phyloP scores from a whole-genome alignment of 805 yeast genomes.

The Metschnikowia koreensis region DNA sequence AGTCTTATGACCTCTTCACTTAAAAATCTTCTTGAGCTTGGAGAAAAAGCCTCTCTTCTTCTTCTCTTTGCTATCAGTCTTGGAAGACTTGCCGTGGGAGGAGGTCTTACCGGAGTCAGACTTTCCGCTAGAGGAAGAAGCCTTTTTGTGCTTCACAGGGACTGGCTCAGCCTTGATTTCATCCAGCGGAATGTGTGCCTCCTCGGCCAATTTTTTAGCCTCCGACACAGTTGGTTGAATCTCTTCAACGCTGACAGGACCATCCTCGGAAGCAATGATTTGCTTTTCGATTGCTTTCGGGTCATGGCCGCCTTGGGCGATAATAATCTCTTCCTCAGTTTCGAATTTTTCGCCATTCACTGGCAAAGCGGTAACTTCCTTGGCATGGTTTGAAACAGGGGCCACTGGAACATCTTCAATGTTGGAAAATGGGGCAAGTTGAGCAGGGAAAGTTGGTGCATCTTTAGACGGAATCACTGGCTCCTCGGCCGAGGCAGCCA shows the following conservation, averaged over 20 bases:
- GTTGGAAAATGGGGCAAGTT: slow-evolving; percentile 7
- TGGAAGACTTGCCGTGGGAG: slow-evolving; percentile 10
- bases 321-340: slow-evolving; percentile 36
- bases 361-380: slow-evolving; percentile 21
- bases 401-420: slow-evolving; percentile 5
- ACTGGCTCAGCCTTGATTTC: slow-evolving; percentile 9
- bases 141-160: slow-evolving; percentile 9
- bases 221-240: slow-evolving; percentile 42
- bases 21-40: slow-evolving; percentile 41
- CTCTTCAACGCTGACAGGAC: slow-evolving; percentile 40
- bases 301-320: slow-evolving; percentile 36
- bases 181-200: slow-evolving; percentile 25
- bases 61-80: slow-evolving; percentile 21
- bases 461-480: slow-evolving; percentile 16
- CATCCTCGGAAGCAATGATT: slow-evolving; percentile 34
- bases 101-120: slow-evolving; percentile 12
- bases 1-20: slow-evolving; percentile 17
- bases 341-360: slow-evolving; percentile 17
- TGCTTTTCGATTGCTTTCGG: slow-evolving; percentile 32
- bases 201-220: slow-evolving; percentile 34
- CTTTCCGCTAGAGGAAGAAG: slow-evolving; percentile 7
- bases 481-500: not conserved
- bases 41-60: slow-evolving; percentile 43
- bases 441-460: slow-evolving; percentile 3
- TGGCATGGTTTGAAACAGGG: slow-evolving; percentile 7